Evolutionary conservation across 306 rosid species (phyloP), one percentile per base, ranked within the genome.

Genomic region (Casuarina equisetifolia): DNA sequence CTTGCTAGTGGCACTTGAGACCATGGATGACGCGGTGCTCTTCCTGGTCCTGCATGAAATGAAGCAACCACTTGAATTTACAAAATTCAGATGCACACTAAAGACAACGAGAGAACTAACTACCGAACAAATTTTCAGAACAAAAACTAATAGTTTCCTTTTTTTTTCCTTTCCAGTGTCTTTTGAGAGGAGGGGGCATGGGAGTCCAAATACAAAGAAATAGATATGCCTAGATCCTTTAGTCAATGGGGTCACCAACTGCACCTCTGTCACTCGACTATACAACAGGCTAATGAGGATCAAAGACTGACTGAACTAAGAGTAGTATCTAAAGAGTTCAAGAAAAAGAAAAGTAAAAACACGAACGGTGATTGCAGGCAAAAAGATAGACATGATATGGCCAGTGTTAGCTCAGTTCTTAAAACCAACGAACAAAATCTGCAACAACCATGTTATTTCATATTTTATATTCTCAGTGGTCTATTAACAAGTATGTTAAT

Each of bases 1-100:
- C 81, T 86, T 95, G 87, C 98, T 87, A 69, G 89, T 82, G 52
- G 94, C 88, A 72, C 89, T 77, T 78, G 99, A 84, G 74, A 84
- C 82, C 51, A 85, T 16, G 40, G 99, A 88, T 57, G 85, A 86
- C 63, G 89, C 85, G 51, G 91, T 83, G 83, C 96, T 92, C 77
- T 73, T 89, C 79, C 90, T 85, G 81, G 91, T 85, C 81, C 98
- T 92, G 94, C 77, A 81, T 57, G 79, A 84, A 73, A 83, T 76
- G 57, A 75, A 74, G 80, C 50, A 83, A 74, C 52, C 48, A 54
- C 76, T 80, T 70, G 55, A 86, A 61, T 40, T 62, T 66, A 66
- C 45, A 25, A 82, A 49, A 67, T 11, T 35, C 11, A 77, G 71
- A 76, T 35, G 15, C 5, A 51, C 42, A 44, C 69, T 63, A 55